A percentile compares a stretch with the other conserved stretches of the same genome.
phyloP scores from a whole-genome alignment of 495 filamentous ascomycete species.

The Articulospora tetracladia region DNA sequence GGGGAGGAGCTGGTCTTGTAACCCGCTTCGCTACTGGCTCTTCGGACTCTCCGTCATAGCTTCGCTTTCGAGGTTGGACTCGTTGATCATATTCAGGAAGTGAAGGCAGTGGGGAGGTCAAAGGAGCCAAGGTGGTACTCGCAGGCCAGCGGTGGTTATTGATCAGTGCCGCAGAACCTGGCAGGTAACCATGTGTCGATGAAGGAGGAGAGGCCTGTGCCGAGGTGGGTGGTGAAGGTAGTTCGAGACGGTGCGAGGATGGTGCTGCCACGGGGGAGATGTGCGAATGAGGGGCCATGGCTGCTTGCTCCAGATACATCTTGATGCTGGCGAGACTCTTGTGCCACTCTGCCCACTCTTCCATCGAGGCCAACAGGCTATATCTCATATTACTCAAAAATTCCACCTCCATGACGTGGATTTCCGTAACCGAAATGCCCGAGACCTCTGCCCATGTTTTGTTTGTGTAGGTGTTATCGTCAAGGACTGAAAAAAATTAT shows the following conservation, averaged over 20 bases:
- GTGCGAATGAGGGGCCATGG: constrained; percentile 23
- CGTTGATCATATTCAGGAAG: constrained; percentile 44
- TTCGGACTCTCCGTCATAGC: constrained; percentile 59
- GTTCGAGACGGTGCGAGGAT: constrained; percentile 31
- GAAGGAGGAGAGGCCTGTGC: constrained; percentile 32
- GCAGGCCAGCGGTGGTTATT: constrained; percentile 26
- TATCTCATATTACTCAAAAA: constrained; percentile 99
- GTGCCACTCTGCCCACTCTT: constrained; percentile 89
- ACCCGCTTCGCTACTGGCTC: constrained; percentile 63
- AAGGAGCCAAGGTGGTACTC: constrained; percentile 9
- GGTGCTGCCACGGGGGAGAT: constrained; percentile 39
- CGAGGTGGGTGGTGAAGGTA: constrained; percentile 23
- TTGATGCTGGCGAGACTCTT: constrained; percentile 72
- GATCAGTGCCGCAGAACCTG: constrained; percentile 25
- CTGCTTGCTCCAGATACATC: constrained; percentile 71
- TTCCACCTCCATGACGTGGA: constrained; percentile 99
- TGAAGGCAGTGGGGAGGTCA: constrained; percentile 49
- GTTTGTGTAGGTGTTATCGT: constrained; percentile 99
- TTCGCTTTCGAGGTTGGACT: constrained; percentile 58
- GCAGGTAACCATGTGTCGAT: constrained; percentile 20
- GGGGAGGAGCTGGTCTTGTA: constrained; percentile 28
- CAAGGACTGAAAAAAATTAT: constrained; percentile 59
- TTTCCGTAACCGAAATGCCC: constrained; percentile 88
- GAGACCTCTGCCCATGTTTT: constrained; percentile 99
- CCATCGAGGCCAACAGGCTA: constrained; percentile 74